phyloP scores from a whole-genome alignment of 768 basidiomycete species.

The Boletus edulis region DNA sequence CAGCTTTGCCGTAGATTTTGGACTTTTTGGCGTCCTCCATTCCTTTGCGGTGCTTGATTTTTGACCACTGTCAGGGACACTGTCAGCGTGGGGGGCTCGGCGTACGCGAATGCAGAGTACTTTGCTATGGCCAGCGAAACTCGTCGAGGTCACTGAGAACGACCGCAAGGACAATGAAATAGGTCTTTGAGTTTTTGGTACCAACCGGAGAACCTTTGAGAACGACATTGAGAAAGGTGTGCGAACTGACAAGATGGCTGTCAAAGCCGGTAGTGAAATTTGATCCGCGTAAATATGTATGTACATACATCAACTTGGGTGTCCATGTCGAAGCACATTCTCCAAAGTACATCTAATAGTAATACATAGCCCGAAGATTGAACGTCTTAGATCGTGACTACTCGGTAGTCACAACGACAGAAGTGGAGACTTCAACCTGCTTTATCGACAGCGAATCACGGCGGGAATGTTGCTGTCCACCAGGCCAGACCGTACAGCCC shows the following conservation, averaged over 20 bases:
- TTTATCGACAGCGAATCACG: slow-evolving; percentile 9
- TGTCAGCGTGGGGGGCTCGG: slow-evolving; percentile 5
- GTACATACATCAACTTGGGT: neutral
- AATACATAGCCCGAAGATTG: neutral
- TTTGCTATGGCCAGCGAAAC: slow-evolving; percentile 41
- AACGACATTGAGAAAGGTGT: slow-evolving; percentile 5
- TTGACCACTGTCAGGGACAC: slow-evolving; percentile 60
- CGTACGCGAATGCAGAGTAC: slow-evolving; percentile 4
- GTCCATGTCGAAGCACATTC: no score
- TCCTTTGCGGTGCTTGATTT: slow-evolving; percentile 72
- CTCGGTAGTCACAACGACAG: neutral
- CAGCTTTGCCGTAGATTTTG: slow-evolving; percentile 52
- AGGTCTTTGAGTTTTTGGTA: neutral
- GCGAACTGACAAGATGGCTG: no score
- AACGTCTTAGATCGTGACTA: neutral
- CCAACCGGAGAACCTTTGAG: slow-evolving; percentile 1
- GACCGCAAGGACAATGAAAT: slow-evolving; percentile 12
- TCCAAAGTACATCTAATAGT: no score
- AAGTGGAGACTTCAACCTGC: neutral
- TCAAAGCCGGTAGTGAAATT: neutral
- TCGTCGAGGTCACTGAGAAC: slow-evolving; percentile 25
- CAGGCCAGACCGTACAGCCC: slow-evolving; percentile 56
- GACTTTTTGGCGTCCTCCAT: slow-evolving; percentile 61
- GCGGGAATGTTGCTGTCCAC: neutral
- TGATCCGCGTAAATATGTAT: neutral